Evolutionary conservation across 805 yeast species (phyloP), one percentile per base, ranked within the genome.

Genomic region (Cephaloascus albidus): DNA sequence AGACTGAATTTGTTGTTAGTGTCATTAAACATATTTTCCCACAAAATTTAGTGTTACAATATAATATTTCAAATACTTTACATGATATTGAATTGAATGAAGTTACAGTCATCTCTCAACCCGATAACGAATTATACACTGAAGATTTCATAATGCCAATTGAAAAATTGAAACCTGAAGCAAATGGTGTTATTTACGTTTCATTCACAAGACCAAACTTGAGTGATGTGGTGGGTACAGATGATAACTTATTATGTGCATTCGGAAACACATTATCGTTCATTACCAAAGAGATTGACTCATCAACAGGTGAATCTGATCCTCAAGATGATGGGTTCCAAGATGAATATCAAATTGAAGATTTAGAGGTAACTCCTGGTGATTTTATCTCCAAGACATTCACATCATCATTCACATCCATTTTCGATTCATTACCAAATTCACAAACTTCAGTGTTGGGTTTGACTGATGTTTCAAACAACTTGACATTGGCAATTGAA

Each of bases 331-430:
- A 83, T 47, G 97, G 96, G 15, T 85, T 81, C 72, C 84, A 83
- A 47, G 97, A 93, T 60, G 96, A 89, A 61, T 93, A 90, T 61
- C 93, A 82, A 57, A 76, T 93, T 47, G 97, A 87, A 60, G 83
- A 81, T 42, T 68, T 88, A 52, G 78, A 75, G 42, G 57, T 90
- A 40, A 62, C 63, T 5, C 78, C 93, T 8, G 96, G 96, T 30
- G 97, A 88, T 57, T 90, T 79, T 61, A 70, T 87, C 42, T 61
- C 67, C 40, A 95, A 96, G 38, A 69, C 87, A 18, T 86, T 76
- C 57, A 75, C 81, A 45, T 86, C 93, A 34, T 76, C 80, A 61
- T 88, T 88, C 57, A 75, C 81, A 4, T 67, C 73, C 34, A 65
- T 75, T 31, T 87, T 82, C 69, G 96, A 85, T 51, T 86, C 78